Base-by-base conservation (phyloP, 2,329 filamentous ascomycete genomes). In the Colletotrichum sp. region DNA sequence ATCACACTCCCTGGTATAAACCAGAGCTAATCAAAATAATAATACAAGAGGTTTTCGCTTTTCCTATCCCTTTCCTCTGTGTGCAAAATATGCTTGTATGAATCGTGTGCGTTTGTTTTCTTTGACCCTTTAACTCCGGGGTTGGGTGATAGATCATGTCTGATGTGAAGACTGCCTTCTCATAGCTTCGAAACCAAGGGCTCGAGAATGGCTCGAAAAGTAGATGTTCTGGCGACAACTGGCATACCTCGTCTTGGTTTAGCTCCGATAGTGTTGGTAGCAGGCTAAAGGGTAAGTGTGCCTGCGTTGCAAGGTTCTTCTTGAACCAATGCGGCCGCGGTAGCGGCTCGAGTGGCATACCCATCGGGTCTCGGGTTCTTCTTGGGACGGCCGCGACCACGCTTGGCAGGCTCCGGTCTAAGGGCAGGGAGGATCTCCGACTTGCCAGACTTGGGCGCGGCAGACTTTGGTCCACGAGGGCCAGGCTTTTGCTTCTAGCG, bases 21-120 rank as follows among this genome's bases (percentile, higher is more conserved):
- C 29, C 68, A 72, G 72, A 38, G 62, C 57, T 57, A 63, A 63
- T 67, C 55, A 55, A 71, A 47, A 71, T 74, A 66, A 67, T 63
- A 72, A 29, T 74, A 74, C 69, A 75, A 61, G 31, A 34, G 27
- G 24, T 33, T 59, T 69, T 43, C 59, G 69, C 58, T 69, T 72
- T 68, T 72, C 38, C 54, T 57, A 24, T 29, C 34, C 58, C 69
- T 34, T 29, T 57, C 51, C 71, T 51, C 43, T 66, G 34, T 54
- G 36, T 51, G 34, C 33, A 61, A 47, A 62, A 61, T 51, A 33
- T 61, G 58, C 24, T 59, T 59, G 62, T 47, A 43, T 21, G n/a
- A 29, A 8, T 61, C 33, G 57, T 61, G 57, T 57, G 21, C 24
- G 33, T 15, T 21, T 61, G 29, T 34, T 24, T 21, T 31, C 27